Conservation (phyloP, 495 filamentous ascomycete species). For the Penicillium angulare region DNA sequence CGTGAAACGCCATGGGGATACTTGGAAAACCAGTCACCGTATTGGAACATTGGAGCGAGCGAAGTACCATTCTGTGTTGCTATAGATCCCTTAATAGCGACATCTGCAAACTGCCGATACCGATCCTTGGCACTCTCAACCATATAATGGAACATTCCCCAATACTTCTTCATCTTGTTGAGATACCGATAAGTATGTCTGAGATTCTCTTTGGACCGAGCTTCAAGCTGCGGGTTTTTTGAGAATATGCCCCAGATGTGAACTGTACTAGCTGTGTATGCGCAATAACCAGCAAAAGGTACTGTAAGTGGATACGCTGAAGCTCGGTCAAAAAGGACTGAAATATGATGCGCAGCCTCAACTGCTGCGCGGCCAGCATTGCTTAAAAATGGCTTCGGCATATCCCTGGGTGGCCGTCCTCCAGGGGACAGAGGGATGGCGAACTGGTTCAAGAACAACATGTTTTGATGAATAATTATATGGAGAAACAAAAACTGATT, state of each 20-base stretch:
- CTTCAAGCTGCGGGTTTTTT: slow-evolving; percentile 70
- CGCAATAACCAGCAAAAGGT: slow-evolving; percentile 92
- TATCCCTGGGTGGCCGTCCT: slow-evolving; percentile 64
- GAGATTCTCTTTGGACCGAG: slow-evolving; percentile 79
- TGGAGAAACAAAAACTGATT: slow-evolving; percentile 96
- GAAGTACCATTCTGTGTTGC: slow-evolving; percentile 53
- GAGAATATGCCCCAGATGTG: slow-evolving; percentile 93
- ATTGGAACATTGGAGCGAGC: slow-evolving; percentile 74
- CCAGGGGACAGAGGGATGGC: slow-evolving; percentile 72
- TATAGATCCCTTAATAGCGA: slow-evolving; percentile 49
- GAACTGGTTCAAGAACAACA: slow-evolving; percentile 87
- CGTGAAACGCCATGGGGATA: slow-evolving; percentile 91
- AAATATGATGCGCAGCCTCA: slow-evolving; percentile 87
- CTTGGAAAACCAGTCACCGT: slow-evolving; percentile 95
- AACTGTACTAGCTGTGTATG: slow-evolving; percentile 87
- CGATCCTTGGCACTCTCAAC: slow-evolving; percentile 88
- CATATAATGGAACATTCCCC: slow-evolving; percentile 98
- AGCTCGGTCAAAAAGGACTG: slow-evolving; percentile 75
- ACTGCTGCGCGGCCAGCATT: slow-evolving; percentile 75
- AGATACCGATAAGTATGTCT: slow-evolving; percentile 86
- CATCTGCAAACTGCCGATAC: slow-evolving; percentile 83
- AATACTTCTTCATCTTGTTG: slow-evolving; percentile 92
- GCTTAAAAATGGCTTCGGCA: slow-evolving; percentile 76
- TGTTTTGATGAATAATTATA: slow-evolving; percentile 82
- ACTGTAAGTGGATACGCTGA: slow-evolving; percentile 79